These are phyloP conservation scores for Aureoboletus auriporus DNA, from an alignment of 768 basidiomycete species.

Conservation along the genomic window DNA sequence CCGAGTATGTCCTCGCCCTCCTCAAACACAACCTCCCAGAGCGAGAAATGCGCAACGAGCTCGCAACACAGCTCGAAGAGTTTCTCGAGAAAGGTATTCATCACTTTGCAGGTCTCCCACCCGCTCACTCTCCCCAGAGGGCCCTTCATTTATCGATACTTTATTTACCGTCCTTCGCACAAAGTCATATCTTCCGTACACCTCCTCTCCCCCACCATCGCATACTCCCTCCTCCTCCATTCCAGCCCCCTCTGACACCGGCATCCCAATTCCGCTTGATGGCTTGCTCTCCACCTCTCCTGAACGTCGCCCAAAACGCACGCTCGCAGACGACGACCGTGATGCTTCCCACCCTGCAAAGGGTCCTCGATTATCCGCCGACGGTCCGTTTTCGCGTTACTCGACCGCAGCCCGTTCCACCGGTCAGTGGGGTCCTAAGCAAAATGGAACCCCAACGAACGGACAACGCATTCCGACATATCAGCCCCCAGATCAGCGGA, in stretches of 20 bases:
- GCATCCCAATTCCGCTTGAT: slow-evolving; percentile 81
- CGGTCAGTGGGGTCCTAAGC: slow-evolving; percentile 38
- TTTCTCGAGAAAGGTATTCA: slow-evolving; percentile 85
- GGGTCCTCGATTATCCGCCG: slow-evolving; percentile 62
- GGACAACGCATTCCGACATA: slow-evolving; percentile 56
- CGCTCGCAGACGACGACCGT: slow-evolving; percentile 56
- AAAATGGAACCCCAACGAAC: slow-evolving; percentile 30
- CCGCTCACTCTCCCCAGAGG: slow-evolving; percentile 44
- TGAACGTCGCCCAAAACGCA: slow-evolving; percentile 63
- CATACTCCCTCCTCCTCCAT: slow-evolving; percentile 32
- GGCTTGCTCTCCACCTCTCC: slow-evolving; percentile 50
- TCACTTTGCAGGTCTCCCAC: background rate
- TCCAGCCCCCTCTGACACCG: slow-evolving; percentile 44
- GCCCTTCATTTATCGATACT: slow-evolving; percentile 71
- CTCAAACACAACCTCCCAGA: slow-evolving; percentile 87
- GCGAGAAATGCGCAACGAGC: slow-evolving; percentile 74
- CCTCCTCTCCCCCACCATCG: slow-evolving; percentile 38
- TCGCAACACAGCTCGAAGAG: slow-evolving; percentile 76
- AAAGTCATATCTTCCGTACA: slow-evolving; percentile 81
- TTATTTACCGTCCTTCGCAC: slow-evolving; percentile 83
- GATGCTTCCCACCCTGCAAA: slow-evolving; percentile 61
- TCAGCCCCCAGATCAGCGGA: slow-evolving; percentile 67
- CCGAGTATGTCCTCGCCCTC: slow-evolving; percentile 92
- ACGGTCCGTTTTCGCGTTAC: slow-evolving; percentile 67
- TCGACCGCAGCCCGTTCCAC: slow-evolving; percentile 37